phyloP scores from a whole-genome alignment of 805 yeast genomes.

The Cyberlindnera sargentensis region DNA sequence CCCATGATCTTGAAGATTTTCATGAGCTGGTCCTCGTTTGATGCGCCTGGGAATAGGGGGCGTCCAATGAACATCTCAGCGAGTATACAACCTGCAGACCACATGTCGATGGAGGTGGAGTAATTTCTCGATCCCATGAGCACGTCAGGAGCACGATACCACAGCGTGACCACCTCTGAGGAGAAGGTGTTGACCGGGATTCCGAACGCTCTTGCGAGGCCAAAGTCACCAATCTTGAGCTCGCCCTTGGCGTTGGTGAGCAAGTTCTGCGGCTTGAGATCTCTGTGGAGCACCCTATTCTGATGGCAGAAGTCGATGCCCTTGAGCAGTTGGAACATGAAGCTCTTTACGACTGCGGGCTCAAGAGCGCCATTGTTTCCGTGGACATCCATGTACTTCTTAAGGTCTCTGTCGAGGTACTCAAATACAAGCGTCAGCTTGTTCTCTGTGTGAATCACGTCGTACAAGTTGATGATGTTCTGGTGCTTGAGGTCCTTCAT shows the following conservation, averaged over 20 bases:
- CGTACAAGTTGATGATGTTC: conserved; percentile 86
- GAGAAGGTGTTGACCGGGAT: conserved; percentile 97
- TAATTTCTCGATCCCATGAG: conserved; percentile 90
- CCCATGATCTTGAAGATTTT: conserved; percentile 93
- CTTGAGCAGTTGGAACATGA: conserved; percentile 87
- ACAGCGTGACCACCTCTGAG: conserved; percentile 93
- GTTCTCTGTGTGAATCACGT: conserved; percentile 95
- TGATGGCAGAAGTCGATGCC: conserved; percentile 72
- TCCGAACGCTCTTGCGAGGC: conserved; percentile 95
- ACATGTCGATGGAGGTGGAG: conserved; percentile 94
- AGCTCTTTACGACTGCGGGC: conserved; percentile 75
- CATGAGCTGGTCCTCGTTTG: conserved; percentile 91
- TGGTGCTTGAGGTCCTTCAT: conserved; percentile 93
- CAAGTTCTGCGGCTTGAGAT: conserved; percentile 91
- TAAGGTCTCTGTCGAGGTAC: conserved; percentile 87
- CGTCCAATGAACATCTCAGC: conserved; percentile 99
- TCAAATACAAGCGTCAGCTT: conserved; percentile 92
- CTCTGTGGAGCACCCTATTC: conserved; percentile 61
- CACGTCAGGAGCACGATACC: conserved; percentile 99
- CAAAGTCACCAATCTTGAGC: conserved; percentile 92
- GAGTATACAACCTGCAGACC: conserved; percentile 98
- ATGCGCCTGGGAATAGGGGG: conserved; percentile 92
- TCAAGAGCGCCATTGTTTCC: conserved; percentile 87
- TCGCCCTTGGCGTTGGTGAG: conserved; percentile 86
- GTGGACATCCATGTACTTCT: conserved; percentile 87